phyloP scores from a whole-genome alignment of 2,329 filamentous ascomycete genomes.

The Scytalidium sp. region DNA sequence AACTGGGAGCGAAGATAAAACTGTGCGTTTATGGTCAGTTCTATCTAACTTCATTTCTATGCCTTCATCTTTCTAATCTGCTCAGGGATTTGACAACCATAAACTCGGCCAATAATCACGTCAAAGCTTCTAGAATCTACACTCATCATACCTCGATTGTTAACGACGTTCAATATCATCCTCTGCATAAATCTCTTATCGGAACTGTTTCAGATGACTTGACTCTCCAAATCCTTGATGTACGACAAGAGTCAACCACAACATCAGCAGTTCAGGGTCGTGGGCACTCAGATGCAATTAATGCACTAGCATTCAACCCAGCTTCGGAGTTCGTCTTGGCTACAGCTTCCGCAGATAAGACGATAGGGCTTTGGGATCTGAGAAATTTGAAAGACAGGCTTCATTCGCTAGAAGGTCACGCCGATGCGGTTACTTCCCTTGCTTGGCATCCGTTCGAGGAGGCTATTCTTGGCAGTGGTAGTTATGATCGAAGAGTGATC shows the following conservation, averaged over 20 bases:
- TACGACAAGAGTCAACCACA: conserved; percentile 64
- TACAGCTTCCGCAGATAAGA: conserved; percentile 93
- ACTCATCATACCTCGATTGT: conserved; percentile 88
- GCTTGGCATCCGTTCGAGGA: conserved; percentile 93
- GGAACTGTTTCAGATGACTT: conserved; percentile 94
- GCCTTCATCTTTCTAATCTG: conserved; percentile 7
- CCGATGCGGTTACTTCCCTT: conserved; percentile 84
- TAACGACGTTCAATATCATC: conserved; percentile 96
- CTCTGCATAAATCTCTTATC: conserved; percentile 78
- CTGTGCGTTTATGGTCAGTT: conserved; percentile 81
- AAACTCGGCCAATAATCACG: conserved; percentile 62
- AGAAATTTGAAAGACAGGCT: conserved; percentile 87
- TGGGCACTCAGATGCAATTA: conserved; percentile 90
- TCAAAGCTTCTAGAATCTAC: conserved; percentile 73
- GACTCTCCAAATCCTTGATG: conserved; percentile 87
- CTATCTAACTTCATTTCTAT: conserved; percentile 1
- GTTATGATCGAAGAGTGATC: conserved; percentile 89
- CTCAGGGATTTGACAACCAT: conserved; percentile 76
- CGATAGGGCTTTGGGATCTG: conserved; percentile 92
- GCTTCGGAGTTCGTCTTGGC: conserved; percentile 86
- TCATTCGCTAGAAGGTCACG: conserved; percentile 85
- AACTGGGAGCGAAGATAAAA: conserved; percentile 88
- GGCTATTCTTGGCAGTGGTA: conserved; percentile 83
- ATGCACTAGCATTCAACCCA: conserved; percentile 93
- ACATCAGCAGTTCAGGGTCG: conserved; percentile 67